Percentiles rank a stretch among this genome's conserved stretches.
Conservation (phyloP, 2,329 filamentous ascomycete genomes). For the Xylaria sp. region DNA sequence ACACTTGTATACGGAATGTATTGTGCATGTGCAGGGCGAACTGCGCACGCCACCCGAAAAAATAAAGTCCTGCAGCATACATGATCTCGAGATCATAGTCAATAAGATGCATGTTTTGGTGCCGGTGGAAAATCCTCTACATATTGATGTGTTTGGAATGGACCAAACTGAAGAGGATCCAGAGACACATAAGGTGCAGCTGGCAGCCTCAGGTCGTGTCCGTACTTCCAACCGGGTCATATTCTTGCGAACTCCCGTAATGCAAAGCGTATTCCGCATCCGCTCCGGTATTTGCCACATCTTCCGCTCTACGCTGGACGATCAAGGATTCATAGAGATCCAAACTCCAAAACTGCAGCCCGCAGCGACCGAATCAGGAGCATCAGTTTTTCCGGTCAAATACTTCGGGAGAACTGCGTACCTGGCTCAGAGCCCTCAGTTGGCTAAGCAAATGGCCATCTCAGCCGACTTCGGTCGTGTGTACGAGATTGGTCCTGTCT, state of each 20-base stretch:
- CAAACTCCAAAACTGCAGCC: constrained; percentile 94
- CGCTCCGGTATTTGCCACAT: constrained; percentile 82
- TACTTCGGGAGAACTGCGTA: constrained; percentile 92
- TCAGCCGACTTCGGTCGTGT: constrained; percentile 89
- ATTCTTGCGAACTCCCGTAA: constrained; percentile 85
- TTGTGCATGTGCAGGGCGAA: constrained; percentile 80
- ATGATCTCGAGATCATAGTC: constrained; percentile 80
- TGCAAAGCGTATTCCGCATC: constrained; percentile 88
- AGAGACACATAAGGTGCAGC: constrained; percentile 58
- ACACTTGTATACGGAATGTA: constrained; percentile 79
- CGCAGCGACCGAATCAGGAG: constrained; percentile 88
- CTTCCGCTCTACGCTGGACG: constrained; percentile 81
- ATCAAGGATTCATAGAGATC: constrained; percentile 87
- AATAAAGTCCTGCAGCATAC: constrained; percentile 79
- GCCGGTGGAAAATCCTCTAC: constrained; percentile 57
- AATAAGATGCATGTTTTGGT: constrained; percentile 63
- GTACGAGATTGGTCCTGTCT: constrained; percentile 90
- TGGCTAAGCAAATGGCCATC: constrained; percentile 93
- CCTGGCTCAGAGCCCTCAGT: constrained; percentile 89
- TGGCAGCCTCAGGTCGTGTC: constrained; percentile 73
- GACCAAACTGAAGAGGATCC: constrained; percentile 53
- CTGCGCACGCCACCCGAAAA: constrained; percentile 79
- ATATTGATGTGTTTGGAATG: constrained; percentile 63
- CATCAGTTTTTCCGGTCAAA: constrained; percentile 90
- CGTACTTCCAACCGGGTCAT: constrained; percentile 83